Percentiles rank a stretch among this genome's conserved stretches.
Conservation (phyloP, 192 early-diverging fungal species). For the Coemansia pectinata region DNA sequence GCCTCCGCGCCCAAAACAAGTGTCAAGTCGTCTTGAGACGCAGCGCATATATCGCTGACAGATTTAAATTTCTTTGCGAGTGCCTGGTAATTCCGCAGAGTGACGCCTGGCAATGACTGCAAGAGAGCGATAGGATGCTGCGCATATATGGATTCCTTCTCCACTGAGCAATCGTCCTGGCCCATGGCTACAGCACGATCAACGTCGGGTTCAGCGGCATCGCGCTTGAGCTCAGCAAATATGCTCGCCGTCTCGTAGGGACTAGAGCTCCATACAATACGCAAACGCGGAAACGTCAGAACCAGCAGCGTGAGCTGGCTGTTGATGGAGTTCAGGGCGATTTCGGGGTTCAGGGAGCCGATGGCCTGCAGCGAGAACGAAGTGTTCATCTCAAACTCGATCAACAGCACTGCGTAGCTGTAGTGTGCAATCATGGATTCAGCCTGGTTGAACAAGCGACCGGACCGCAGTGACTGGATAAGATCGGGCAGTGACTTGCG, state of each 20-base stretch:
- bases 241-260: constrained; percentile 84
- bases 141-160: constrained; percentile 67
- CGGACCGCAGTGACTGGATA: constrained; percentile 76
- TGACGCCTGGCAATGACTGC: constrained; percentile 86
- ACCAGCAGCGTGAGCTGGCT: constrained; percentile 77
- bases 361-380: constrained; percentile 75
- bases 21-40: constrained; percentile 51
- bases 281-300: constrained; percentile 80
- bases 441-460: constrained; percentile 87
- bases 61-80: constrained; percentile 70
- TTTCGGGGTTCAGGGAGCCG: constrained; percentile 50
- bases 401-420: constrained; percentile 72
- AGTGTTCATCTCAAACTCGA: constrained; percentile 89
- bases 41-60: constrained; percentile 63
- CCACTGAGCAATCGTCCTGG: constrained; percentile 59
- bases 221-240: constrained; percentile 87
- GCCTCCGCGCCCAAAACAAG: constrained; percentile 64
- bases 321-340: constrained; percentile 62
- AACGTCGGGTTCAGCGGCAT: constrained; percentile 72
- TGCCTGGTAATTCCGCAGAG: constrained; percentile 70
- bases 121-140: constrained; percentile 76
- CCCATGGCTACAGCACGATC: constrained; percentile 71
- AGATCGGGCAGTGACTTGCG: constrained; percentile 91
- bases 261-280: constrained; percentile 85
- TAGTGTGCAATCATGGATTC: constrained; percentile 89